These are phyloP conservation scores for Agroathelia rolfsii DNA, from an alignment of 1,284 basidiomycete species.

Conservation along the genomic window DNA sequence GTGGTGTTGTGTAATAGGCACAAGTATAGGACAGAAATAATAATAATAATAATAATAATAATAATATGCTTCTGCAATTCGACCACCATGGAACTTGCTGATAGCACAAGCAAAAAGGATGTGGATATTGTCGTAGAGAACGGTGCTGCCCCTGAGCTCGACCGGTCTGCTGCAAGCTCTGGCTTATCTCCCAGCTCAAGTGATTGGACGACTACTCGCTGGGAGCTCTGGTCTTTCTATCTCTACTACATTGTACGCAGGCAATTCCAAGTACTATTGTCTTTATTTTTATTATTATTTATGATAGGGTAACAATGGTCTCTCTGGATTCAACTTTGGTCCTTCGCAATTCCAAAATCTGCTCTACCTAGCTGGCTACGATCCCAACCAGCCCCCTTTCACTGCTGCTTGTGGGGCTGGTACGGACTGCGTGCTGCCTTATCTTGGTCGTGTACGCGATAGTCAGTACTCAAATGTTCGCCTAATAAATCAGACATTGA, in stretches of 20 bases:
- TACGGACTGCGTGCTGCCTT: constrained; percentile 54
- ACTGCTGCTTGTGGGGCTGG: constrained; percentile 35
- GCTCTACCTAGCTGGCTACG: constrained; percentile 61
- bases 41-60: no score
- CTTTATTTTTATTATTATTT: constrained; percentile 1
- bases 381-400: constrained; percentile 48
- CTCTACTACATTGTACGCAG: constrained; percentile 49
- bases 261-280: background rate
- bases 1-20: no score
- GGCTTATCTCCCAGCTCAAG: no score
- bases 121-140: background rate
- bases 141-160: no score
- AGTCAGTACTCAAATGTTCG: constrained; percentile 31
- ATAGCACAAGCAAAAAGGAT: constrained; percentile 14
- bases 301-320: constrained; percentile 53
- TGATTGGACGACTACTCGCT: constrained; percentile 42
- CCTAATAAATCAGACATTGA: no score
- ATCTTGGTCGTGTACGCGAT: constrained; percentile 51
- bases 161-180: no score
- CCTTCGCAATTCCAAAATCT: constrained; percentile 72
- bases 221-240: constrained; percentile 64
- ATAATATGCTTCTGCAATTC: background rate
- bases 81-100: constrained; percentile 15
- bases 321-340: constrained; percentile 68
- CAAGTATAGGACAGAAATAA: no score